Conservation (phyloP, 208 protist species). For the Balamuthia mandrillaris region DNA sequence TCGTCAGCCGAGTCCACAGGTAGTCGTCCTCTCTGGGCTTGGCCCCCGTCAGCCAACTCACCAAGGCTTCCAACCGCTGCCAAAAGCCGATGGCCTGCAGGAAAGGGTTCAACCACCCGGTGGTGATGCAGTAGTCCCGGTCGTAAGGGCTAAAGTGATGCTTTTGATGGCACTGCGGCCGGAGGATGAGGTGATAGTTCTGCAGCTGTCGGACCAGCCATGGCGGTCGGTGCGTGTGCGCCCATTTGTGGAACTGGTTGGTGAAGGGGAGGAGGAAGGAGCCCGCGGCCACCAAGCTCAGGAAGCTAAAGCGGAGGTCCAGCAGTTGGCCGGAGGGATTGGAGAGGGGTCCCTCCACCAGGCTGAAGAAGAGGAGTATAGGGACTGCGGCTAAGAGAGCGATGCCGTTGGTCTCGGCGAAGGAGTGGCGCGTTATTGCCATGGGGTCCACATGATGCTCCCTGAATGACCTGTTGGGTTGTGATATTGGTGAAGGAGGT, state of each 20-base stretch:
- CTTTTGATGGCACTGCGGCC: conserved; percentile 74
- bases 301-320: conserved; percentile 57
- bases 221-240: conserved; percentile 77
- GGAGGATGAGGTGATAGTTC: conserved; percentile 74
- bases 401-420: conserved; percentile 87
- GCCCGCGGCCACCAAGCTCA: background rate
- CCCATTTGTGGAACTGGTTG: conserved; percentile 88
- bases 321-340: conserved; percentile 48
- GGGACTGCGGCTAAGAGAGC: conserved; percentile 80
- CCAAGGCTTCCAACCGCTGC: conserved; percentile 73
- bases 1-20: too few species aligned
- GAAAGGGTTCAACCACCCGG: conserved; percentile 83
- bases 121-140: conserved; percentile 87
- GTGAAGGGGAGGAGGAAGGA: conserved; percentile 77
- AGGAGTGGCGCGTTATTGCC: conserved; percentile 86
- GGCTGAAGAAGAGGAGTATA: conserved; percentile 63
- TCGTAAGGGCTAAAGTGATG: conserved; percentile 85
- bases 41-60: conserved; percentile 72
- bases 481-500: too few species aligned
- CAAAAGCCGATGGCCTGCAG: conserved; percentile 82
- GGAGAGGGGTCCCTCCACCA: too few species aligned
- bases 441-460: conserved; percentile 86
- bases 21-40: too few species aligned
- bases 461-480: conserved; percentile 86
- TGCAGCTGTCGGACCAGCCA: conserved; percentile 71